Percentiles rank a stretch among this genome's conserved stretches.
phyloP scores from a whole-genome alignment of 1,139 yeast species.

The Nakaseomyces uthaithaninus region DNA sequence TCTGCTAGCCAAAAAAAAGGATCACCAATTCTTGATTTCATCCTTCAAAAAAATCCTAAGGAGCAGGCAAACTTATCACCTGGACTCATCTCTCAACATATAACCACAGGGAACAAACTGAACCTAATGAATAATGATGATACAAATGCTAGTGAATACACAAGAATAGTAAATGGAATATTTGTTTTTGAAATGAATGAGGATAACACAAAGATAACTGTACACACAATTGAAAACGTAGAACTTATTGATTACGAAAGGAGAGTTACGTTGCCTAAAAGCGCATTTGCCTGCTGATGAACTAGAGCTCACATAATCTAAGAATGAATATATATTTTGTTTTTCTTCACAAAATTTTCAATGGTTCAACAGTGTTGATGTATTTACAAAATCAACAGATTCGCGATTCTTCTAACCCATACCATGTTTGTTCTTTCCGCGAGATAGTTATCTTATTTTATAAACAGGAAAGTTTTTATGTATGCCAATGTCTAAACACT shows the following conservation, averaged over 20 bases:
- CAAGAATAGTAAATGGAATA: constrained; percentile 45
- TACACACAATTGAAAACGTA: constrained; percentile 73
- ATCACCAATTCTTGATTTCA: constrained; percentile 15
- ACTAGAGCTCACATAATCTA: no score
- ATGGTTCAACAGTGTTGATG: no score
- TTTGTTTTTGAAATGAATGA: constrained; percentile 67
- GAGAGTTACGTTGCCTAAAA: constrained; percentile 9
- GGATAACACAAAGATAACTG: constrained; percentile 48
- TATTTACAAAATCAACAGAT: no score
- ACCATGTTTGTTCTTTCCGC: no score
- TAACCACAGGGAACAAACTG: constrained; percentile 5
- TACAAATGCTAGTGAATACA: not conserved
- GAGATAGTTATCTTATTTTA: no score
- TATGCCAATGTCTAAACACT: no score
- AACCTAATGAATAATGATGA: constrained; percentile 3
- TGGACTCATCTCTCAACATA: constrained; percentile 4
- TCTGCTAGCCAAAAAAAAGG: constrained; percentile 3
- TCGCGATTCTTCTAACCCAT: no score
- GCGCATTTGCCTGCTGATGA: constrained; percentile 15
- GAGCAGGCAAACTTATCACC: constrained; percentile 6
- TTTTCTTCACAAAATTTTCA: not conserved
- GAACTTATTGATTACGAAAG: constrained; percentile 48
- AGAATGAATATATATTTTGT: no score
- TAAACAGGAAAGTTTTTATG: no score
- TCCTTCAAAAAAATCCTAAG: constrained; percentile 11